phyloP scores from a whole-genome alignment of 352 stramenopile genomes.

The Pythium chondricola region DNA sequence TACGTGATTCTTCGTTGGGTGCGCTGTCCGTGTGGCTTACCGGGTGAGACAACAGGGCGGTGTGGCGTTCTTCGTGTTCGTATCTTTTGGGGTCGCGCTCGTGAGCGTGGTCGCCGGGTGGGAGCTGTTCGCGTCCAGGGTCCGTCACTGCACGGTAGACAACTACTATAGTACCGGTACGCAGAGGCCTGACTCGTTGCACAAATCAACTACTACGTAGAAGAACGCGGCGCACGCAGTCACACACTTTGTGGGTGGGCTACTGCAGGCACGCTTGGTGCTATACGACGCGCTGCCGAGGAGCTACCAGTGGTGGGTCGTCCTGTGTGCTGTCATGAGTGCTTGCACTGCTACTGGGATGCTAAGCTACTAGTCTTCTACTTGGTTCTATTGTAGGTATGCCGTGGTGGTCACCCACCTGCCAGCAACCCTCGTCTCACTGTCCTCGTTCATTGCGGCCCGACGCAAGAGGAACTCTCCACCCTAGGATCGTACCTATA shows the following conservation, averaged over 20 bases:
- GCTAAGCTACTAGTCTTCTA: background rate
- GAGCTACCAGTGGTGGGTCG: slow-evolving; percentile 46
- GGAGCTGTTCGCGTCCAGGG: slow-evolving; percentile 45
- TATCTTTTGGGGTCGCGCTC: slow-evolving; percentile 35
- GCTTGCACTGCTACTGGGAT: too few relatives aligned
- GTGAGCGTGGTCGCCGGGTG: slow-evolving; percentile 33
- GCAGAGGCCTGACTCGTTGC: too few relatives aligned
- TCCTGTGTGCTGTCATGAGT: background rate
- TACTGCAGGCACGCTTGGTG: slow-evolving; percentile 51
- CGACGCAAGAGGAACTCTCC: background rate
- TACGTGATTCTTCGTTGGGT: background rate
- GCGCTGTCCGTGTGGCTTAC: background rate
- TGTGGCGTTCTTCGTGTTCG: slow-evolving; percentile 26
- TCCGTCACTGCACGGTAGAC: slow-evolving; percentile 3
- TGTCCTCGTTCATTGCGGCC: background rate
- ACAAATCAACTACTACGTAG: too few relatives aligned
- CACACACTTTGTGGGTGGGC: slow-evolving; percentile 54
- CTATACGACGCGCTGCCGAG: slow-evolving; percentile 27
- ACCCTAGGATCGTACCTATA: too few relatives aligned
- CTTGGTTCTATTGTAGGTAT: slow-evolving; percentile 5
- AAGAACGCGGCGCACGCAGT: slow-evolving; percentile 45
- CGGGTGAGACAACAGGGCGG: background rate
- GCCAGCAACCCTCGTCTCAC: slow-evolving; percentile 7
- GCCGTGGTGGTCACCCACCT: slow-evolving; percentile 16
- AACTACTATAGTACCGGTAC: too few relatives aligned